Evolutionary conservation across 1,284 basidiomycete genomes (phyloP).

Genomic region (Leccinum subrobustum): DNA sequence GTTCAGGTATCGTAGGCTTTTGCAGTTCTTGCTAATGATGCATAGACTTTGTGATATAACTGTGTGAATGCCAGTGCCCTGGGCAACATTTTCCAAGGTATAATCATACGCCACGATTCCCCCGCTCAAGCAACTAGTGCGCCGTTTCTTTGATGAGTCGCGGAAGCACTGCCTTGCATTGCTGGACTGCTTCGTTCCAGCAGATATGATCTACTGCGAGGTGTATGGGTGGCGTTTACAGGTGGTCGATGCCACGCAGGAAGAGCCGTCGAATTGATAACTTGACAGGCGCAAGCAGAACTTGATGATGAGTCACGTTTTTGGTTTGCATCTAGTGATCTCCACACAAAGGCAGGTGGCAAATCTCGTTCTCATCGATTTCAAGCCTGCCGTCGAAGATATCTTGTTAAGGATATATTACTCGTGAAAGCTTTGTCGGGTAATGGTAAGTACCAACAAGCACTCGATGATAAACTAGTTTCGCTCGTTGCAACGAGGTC

Average conservation of each 20-base stretch:
- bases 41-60: conserved; percentile 3
- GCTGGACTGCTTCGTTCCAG: too few species aligned
- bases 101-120: too few species aligned
- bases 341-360: background rate
- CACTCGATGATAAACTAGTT: background rate
- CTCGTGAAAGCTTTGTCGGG: background rate
- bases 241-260: background rate
- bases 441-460: background rate
- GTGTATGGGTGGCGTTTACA: background rate
- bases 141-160: background rate
- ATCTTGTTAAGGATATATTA: background rate
- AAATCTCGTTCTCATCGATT: background rate
- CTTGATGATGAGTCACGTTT: too few species aligned
- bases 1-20: conserved; percentile 6
- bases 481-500: background rate
- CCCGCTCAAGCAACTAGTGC: background rate
- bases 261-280: background rate
- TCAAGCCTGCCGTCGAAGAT: background rate
- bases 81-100: background rate
- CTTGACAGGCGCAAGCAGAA: background rate
- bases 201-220: too few species aligned
- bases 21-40: background rate
- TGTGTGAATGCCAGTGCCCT: background rate
- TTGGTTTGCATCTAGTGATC: background rate
- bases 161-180: background rate